A percentile compares a stretch with the other conserved stretches of the same genome.
phyloP scores from a whole-genome alignment of 2,329 filamentous ascomycete genomes.

The Trichoderma breve region DNA sequence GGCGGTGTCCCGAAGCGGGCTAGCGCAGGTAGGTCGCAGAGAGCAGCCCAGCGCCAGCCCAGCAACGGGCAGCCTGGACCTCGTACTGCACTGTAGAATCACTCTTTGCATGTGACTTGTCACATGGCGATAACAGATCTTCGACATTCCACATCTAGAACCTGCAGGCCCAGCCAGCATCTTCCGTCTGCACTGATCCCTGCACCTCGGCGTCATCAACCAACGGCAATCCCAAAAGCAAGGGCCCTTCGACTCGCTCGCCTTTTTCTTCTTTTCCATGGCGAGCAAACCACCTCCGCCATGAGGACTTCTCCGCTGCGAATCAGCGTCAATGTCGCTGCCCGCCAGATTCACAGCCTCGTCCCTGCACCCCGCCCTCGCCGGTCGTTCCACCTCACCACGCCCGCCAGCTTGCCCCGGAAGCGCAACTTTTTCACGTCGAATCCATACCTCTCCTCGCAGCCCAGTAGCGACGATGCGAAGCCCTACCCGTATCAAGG shows the following conservation, averaged over 20 bases:
- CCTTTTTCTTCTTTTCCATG: background rate
- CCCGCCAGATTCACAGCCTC: slow-evolving; percentile 32
- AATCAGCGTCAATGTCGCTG: slow-evolving; percentile 32
- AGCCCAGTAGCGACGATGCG: slow-evolving; percentile 18
- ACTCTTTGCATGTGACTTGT: slow-evolving; percentile 21
- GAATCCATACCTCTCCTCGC: slow-evolving; percentile 53
- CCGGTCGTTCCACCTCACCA: slow-evolving; percentile 48
- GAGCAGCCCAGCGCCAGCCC: background rate
- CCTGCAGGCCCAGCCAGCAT: background rate
- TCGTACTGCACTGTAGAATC: background rate
- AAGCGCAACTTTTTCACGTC: slow-evolving; percentile 66
- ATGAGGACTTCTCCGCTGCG: slow-evolving; percentile 37
- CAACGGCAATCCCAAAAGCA: background rate
- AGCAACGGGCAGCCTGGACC: background rate
- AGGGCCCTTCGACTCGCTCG: background rate
- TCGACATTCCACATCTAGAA: background rate
- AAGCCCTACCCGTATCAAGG: slow-evolving; percentile 23
- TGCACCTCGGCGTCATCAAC: background rate
- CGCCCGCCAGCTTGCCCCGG: slow-evolving; percentile 45
- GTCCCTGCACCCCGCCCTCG: slow-evolving; percentile 29
- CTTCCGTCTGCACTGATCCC: background rate
- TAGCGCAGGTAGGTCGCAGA: slow-evolving; percentile 2
- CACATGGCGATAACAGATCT: slow-evolving; percentile 28
- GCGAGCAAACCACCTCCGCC: background rate
- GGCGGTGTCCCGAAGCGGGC: slow-evolving; percentile 8